A percentile compares a stretch with the other conserved stretches of the same genome.
Conservation (phyloP, 148 eudicot genomes). For the Camellia granthamiana region DNA sequence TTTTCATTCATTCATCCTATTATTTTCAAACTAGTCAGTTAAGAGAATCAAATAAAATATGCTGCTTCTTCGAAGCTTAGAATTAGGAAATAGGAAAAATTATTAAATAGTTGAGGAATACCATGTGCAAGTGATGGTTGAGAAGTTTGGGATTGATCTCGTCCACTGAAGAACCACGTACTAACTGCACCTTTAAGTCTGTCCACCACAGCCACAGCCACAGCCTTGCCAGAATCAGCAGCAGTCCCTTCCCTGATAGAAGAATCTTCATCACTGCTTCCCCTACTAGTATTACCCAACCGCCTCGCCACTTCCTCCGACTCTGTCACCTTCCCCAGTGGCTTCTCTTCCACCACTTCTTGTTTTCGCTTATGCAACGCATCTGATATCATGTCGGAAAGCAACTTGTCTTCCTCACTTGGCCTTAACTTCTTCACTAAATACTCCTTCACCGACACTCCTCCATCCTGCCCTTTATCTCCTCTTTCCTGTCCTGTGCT, state of each 20-base stretch:
- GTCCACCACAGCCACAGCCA: slow-evolving; percentile 31
- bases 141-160: slow-evolving; percentile 23
- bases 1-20: no score
- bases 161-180: slow-evolving; percentile 44
- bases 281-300: no score
- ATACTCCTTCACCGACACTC: slow-evolving; percentile 51
- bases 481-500: slow-evolving; percentile 1
- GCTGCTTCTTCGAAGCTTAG: no score
- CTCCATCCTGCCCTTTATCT: slow-evolving; percentile 31
- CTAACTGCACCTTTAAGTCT: slow-evolving; percentile 29
- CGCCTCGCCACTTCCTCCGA: slow-evolving; percentile 38
- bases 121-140: neutral
- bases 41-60: no score
- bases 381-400: slow-evolving; percentile 51
- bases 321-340: slow-evolving; percentile 52
- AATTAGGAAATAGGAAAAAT: no score
- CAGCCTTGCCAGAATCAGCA: neutral
- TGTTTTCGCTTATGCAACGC: slow-evolving; percentile 26
- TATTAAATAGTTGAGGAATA: no score
- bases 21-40: no score
- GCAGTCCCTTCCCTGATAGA: no score
- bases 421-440: slow-evolving; percentile 63
- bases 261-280: no score
- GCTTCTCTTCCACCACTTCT: slow-evolving; percentile 17
- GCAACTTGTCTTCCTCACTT: slow-evolving; percentile 56